Base-by-base conservation (phyloP, 2,329 filamentous ascomycete genomes). In the Phaeosphaeria sp. region DNA sequence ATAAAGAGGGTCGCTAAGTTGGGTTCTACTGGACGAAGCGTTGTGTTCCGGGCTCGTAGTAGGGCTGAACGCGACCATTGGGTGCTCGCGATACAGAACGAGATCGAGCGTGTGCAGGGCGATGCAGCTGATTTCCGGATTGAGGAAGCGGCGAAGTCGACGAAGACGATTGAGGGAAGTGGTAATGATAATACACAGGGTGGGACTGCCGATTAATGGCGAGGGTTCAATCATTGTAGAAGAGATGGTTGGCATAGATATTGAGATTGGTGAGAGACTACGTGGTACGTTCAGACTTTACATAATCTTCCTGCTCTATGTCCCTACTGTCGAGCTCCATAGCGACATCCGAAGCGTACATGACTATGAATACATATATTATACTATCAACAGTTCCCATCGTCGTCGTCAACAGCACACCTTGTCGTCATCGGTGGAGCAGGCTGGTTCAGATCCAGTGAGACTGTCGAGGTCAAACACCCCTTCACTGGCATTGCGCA, bases 21-120 rank as follows among this genome's bases (percentile, higher is more conserved):
- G 25, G 88, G 88, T 11, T 81, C 82, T 7, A 84, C 84, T 27
- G 88, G 88, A 4, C 78, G 86, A 44, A 87, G 84, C 42, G 83
- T 89, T 49, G 87, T 90, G 13, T 90, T 90, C 69, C 87, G 87
- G 67, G 84, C 87, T 36, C 80, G 87, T 52, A 88, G 84, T 72
- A 79, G 88, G 10, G 83, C 87, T 0, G 88, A 90, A 73, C 82
- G 87, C 59, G 88, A 90, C 74, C 84, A 87, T 64, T 90, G 88
- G 88, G 88, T 90, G 22, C 74, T 89, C 71, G 86, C 82, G 36
- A 85, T 90, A 56, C 84, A 84, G 52, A 85, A 85, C 60, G 88
- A 90, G 77, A 90, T 90, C 71, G 87, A 90, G 76, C 77, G 85
- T 50, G 69, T 87, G 57, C 71, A 75, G 52, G 81, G 82, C 47